phyloP scores from a whole-genome alignment of 345 rosid species.

The Lepidium africanum region DNA sequence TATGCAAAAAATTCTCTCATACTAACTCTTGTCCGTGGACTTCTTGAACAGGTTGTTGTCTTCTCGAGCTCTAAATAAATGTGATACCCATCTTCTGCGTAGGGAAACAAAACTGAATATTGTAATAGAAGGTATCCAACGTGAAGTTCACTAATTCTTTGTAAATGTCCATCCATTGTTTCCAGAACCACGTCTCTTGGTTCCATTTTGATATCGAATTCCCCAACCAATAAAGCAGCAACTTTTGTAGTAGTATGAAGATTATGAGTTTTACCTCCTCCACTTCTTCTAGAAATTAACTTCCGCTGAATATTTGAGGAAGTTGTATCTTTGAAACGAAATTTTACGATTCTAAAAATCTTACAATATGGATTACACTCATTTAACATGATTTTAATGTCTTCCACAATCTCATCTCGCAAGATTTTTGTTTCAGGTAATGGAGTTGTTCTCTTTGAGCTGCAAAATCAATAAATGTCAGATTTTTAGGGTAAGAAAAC shows the following conservation, averaged over 20 bases:
- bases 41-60: background rate
- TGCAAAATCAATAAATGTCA: no score
- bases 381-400: background rate
- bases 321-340: background rate
- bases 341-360: background rate
- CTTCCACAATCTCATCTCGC: background rate
- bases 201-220: background rate
- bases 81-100: conserved; percentile 1
- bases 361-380: background rate
- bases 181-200: background rate
- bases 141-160: background rate
- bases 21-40: background rate
- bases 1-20: background rate
- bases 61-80: background rate
- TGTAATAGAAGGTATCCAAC: background rate
- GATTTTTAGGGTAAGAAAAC: no score
- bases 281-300: no score
- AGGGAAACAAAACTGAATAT: background rate
- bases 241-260: background rate
- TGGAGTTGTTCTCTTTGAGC: background rate
- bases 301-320: background rate
- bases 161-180: background rate
- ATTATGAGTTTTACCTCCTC: background rate
- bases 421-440: background rate
- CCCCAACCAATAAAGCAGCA: background rate